Evolutionary conservation across 1,284 basidiomycete genomes (phyloP).

Genomic region (Anthracocystis setariae): DNA sequence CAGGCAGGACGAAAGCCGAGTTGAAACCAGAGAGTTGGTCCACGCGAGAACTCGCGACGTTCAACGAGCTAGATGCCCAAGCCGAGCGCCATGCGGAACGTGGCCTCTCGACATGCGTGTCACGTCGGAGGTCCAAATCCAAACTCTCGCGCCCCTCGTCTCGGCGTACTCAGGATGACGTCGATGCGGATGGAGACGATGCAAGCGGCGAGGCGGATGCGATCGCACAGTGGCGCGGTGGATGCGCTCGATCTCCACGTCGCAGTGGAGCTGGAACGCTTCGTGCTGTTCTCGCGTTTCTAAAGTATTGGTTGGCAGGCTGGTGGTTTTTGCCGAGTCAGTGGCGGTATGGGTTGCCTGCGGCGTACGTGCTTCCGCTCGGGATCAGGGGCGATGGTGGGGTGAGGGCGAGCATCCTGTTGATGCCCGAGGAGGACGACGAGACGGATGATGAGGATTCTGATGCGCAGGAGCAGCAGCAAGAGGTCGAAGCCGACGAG

Average conservation of each 20-base stretch:
- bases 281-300: conserved; percentile 42
- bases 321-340: conserved; percentile 51
- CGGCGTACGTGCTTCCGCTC: conserved; percentile 54
- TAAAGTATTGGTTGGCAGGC: conserved; percentile 51
- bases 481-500: conserved; percentile 39
- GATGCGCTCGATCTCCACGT: conserved; percentile 23
- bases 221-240: conserved; percentile 41
- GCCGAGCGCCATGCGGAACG: conserved; percentile 42
- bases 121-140: conserved; percentile 18
- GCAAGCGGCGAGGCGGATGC: conserved; percentile 13
- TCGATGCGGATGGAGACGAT: conserved; percentile 8
- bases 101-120: conserved; percentile 20
- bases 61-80: conserved; percentile 54
- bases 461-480: conserved; percentile 32
- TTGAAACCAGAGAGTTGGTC: conserved; percentile 52
- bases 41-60: conserved; percentile 54
- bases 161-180: conserved; percentile 23
- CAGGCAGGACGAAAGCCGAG: conserved; percentile 3
- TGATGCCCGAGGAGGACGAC: conserved; percentile 53
- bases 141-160: conserved; percentile 13
- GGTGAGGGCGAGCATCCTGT: conserved; percentile 53
- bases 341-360: conserved; percentile 49
- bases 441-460: conserved; percentile 26
- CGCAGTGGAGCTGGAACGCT: conserved; percentile 28
- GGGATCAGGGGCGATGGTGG: conserved; percentile 58